Base-by-base conservation (phyloP, 805 yeast genomes). In the Lachancea lanzarotensis region DNA sequence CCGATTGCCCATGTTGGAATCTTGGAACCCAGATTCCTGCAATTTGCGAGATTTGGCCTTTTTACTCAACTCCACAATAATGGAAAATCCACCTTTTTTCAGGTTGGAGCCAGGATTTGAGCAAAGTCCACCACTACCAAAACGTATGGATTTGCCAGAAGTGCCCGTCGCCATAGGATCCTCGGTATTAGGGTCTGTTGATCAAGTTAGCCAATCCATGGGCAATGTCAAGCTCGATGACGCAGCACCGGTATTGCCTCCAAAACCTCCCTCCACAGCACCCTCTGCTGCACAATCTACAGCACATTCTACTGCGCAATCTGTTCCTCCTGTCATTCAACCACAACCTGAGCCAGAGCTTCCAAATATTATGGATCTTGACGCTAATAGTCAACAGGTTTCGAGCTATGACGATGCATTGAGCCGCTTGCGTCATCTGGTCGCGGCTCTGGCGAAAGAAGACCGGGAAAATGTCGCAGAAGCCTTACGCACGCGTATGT, bases 1-100 rank as follows among this genome's bases (percentile, higher is more conserved):
- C 43, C 84, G 81, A 57, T 82, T 83, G 53, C 91, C 93, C 0
- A 74, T 72, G 45, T 60, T 84, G 35, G 62, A 81, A n/a, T 67
- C 65, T 22, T 85, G 95, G 95, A 47, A 55, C 32, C 57, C 59
- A 12, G 46, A 46, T 20, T 43, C 44, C n/a, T 43, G 45, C 29
- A 46, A 40, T 33, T 35, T 57, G 15, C 29, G 42, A 13, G 46
- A 40, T 5, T 47, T 53, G 11, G 41, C 44, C 48, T 56, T 42
- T 43, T 51, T 49, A 32, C 43, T 55, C 15, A 11, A 35, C 2
- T 33, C 22, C 3, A 30, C 17, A 10, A 16, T 40, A 4, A 3
- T 33, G 19, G 32, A 40, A 18, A 30, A 40, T n/a, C 37, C 43
- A 22, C 43, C 43, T 10, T 16, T 40, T 12, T 9, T 30, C 25